Percentiles rank a stretch among this genome's conserved stretches.
Evolutionary conservation across 441 rosid genomes (phyloP).

Genomic region (Monsonia emarginata): DNA sequence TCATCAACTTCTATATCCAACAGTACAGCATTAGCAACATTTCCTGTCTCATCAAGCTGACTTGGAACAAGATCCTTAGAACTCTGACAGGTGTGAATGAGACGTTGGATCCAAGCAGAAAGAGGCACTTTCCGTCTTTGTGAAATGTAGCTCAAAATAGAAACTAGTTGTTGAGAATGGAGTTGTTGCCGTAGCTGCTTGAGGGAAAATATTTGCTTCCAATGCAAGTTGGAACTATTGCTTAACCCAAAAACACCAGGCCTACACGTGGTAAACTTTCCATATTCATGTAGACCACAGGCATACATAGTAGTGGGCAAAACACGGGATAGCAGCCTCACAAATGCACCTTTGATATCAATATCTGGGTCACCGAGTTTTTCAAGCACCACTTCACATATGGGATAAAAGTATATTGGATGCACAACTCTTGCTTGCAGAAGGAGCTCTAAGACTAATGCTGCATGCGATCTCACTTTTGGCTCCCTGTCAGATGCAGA

Average conservation of each 20-base stretch:
- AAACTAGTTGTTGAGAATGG: constrained; percentile 87
- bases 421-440: constrained; percentile 59
- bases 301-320: constrained; percentile 55
- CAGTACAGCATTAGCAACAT: constrained; percentile 36
- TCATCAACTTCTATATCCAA: constrained; percentile 53
- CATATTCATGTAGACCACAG: constrained; percentile 46
- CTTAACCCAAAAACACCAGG: constrained; percentile 38
- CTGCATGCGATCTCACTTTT: constrained; percentile 64
- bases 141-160: constrained; percentile 85
- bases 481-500: constrained; percentile 82
- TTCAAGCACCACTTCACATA: constrained; percentile 61
- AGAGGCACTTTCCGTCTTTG: constrained; percentile 92
- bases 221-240: constrained; percentile 47
- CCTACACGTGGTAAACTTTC: constrained; percentile 33
- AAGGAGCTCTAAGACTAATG: constrained; percentile 69
- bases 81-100: constrained; percentile 49
- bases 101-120: constrained; percentile 83
- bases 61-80: constrained; percentile 38
- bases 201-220: constrained; percentile 88
- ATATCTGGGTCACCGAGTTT: constrained; percentile 79
- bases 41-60: constrained; percentile 55
- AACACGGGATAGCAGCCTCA: constrained; percentile 61
- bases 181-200: constrained; percentile 66
- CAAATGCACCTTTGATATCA: constrained; percentile 54
- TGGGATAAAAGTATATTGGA: constrained; percentile 46